Evolutionary conservation across 768 basidiomycete genomes (phyloP), one percentile per base, ranked within the genome.

Genomic region (Amanita jacksonii): DNA sequence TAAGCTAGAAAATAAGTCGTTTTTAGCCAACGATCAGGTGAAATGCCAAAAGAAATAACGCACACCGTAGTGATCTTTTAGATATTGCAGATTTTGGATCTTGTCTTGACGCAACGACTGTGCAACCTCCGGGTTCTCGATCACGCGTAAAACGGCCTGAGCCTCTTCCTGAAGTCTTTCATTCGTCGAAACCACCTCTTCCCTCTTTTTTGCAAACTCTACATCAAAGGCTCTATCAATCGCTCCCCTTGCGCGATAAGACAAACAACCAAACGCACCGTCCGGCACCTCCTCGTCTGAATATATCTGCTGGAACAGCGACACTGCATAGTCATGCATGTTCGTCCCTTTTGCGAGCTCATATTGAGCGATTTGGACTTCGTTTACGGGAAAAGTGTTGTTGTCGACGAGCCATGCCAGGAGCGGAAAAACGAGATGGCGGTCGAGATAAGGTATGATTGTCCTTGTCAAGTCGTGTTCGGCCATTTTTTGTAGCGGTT

Each of bases 331-430:
- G 62, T 94, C 93, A 47, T 94, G 83, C 93, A 98, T 97, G 63
- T 99, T 97, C 36, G 96, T 99, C 49, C 83, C 88, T 60, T 90
- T 94, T 44, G 91, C 88, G 43, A 98, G 81, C 57, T 97, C 92
- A 84, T 96, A 94, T 67, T 97, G 94, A 28, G 96, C 94, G 31
- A 79, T 68, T 46, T 81, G 79, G 46, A 98, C 76, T 53, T 98
- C 79, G 32, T 85, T 73, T 16, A 73, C 69, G 1, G 88, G 73
- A 62, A 92, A 97, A 31, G 86, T 64, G 13, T 77, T 76, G 7
- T 72, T 75, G 48, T 87, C 83, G 12, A 72, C 74, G 34, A 97
- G 81, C 67, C 94, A 91, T 8, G 85, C 79, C 49, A 99, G 84
- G 7, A 98, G 67, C 20, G 96, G 93, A 54, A 97, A 86, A 30